Evolutionary conservation across 805 yeast species (phyloP).

Genomic region (Dipodascus albidus): DNA sequence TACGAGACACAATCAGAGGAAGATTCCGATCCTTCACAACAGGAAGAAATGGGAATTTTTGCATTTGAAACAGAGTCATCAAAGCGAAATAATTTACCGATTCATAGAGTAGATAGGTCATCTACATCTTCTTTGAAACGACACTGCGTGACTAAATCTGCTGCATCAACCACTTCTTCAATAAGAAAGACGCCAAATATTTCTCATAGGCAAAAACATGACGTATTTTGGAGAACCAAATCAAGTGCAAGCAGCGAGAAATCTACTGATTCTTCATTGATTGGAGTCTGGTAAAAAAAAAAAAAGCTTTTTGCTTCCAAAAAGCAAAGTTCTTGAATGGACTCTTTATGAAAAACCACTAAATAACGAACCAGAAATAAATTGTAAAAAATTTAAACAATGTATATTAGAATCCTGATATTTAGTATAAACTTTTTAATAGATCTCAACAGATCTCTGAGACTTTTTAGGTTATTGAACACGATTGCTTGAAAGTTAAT

Average conservation of each 20-base stretch:
- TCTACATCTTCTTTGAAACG: background rate
- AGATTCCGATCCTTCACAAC: background rate
- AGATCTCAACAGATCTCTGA: no score
- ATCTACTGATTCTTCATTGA: background rate
- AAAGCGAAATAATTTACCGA: background rate
- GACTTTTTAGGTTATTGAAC: no score
- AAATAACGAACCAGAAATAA: no score
- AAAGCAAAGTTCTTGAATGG: no score
- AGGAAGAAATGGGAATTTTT: background rate
- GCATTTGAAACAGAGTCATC: background rate
- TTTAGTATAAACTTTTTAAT: no score
- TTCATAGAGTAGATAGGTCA: background rate
- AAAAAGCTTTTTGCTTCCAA: no score
- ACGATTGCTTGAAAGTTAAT: no score
- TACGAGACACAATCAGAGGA: background rate
- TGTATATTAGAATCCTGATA: no score
- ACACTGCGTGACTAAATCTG: background rate
- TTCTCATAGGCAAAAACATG: background rate
- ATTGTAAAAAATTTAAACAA: no score
- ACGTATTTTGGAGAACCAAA: background rate
- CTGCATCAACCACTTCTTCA: background rate
- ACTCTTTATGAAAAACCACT: no score
- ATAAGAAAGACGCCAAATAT: background rate
- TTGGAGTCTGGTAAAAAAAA: background rate
- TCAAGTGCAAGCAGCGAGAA: conserved; percentile 1